Evolutionary conservation across 2,329 filamentous ascomycete species (phyloP).

Genomic region (Stylonectria norvegica): DNA sequence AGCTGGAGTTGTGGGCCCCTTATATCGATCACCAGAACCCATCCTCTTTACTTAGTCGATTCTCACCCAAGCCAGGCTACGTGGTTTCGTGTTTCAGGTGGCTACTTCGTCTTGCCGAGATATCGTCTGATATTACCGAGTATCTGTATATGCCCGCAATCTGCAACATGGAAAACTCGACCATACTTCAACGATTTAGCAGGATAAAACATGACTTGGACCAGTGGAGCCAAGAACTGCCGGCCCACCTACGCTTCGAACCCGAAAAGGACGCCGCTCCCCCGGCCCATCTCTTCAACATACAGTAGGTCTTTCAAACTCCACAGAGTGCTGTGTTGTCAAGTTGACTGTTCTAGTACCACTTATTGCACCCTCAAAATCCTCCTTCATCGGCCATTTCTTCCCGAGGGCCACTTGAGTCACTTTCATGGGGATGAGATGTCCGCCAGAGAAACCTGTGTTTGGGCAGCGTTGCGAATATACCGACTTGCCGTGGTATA

Average conservation of each 20-base stretch:
- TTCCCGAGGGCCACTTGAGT: not conserved
- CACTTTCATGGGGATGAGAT: not conserved
- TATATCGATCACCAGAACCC: not conserved
- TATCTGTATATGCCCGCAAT: not conserved
- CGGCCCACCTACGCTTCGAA: not conserved
- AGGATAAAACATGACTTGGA: not conserved
- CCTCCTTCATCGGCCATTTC: not conserved
- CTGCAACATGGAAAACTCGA: not conserved
- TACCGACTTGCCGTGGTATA: not conserved
- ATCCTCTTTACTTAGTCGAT: not conserved
- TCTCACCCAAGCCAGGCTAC: not conserved
- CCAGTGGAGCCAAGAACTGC: not conserved
- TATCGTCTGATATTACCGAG: not conserved
- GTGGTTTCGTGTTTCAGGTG: not conserved
- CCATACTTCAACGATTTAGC: not conserved
- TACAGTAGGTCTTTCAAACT: not conserved
- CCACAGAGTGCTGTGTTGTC: not conserved
- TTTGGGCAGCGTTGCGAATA: not conserved
- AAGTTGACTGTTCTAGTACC: not conserved
- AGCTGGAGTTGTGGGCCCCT: not conserved
- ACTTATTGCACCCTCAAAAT: not conserved
- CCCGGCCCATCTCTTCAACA: not conserved
- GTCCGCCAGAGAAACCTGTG: not conserved
- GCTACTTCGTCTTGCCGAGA: not conserved
- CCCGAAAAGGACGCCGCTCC: not conserved